Evolutionary conservation across 805 yeast species (phyloP).

Genomic region (Clavispora phyllophila): DNA sequence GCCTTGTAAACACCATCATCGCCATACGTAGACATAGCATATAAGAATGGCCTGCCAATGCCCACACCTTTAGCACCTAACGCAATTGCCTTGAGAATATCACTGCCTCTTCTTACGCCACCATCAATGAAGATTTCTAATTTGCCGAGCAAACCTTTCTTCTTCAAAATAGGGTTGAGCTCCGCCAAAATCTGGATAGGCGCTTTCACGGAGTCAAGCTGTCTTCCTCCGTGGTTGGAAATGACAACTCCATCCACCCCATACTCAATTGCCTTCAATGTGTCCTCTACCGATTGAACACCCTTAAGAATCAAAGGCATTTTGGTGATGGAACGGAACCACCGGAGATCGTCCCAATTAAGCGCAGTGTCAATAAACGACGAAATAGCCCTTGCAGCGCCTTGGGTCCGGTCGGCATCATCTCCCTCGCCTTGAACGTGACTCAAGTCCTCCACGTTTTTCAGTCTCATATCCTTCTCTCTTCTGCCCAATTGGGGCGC

Average conservation of each 20-base stretch:
- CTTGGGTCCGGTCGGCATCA: conserved; percentile 61
- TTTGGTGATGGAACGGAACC: conserved; percentile 36
- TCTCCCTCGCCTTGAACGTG: conserved; percentile 35
- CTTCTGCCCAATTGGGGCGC: conserved; percentile 62
- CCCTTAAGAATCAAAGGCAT: conserved; percentile 61
- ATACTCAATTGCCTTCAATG: conserved; percentile 49
- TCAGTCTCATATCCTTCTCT: conserved; percentile 78
- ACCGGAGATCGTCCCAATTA: conserved; percentile 34
- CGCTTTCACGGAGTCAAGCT: conserved; percentile 57
- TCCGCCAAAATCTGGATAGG: conserved; percentile 60
- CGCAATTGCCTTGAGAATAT: conserved; percentile 69
- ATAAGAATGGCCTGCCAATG: conserved; percentile 69
- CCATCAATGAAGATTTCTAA: conserved; percentile 71
- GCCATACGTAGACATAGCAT: conserved; percentile 78
- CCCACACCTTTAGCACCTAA: conserved; percentile 77
- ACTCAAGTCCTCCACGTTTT: conserved; percentile 23
- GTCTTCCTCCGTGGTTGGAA: conserved; percentile 75
- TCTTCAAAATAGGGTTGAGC: conserved; percentile 40
- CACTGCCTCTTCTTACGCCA: conserved; percentile 73
- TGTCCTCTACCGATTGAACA: conserved; percentile 62
- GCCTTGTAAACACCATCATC: conserved; percentile 67
- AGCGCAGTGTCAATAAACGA: conserved; percentile 58
- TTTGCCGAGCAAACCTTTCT: conserved; percentile 38
- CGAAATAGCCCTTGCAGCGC: conserved; percentile 77
- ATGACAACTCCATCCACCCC: conserved; percentile 62